Base-by-base conservation (phyloP, 768 basidiomycete species). In the Amanita thiersii region DNA sequence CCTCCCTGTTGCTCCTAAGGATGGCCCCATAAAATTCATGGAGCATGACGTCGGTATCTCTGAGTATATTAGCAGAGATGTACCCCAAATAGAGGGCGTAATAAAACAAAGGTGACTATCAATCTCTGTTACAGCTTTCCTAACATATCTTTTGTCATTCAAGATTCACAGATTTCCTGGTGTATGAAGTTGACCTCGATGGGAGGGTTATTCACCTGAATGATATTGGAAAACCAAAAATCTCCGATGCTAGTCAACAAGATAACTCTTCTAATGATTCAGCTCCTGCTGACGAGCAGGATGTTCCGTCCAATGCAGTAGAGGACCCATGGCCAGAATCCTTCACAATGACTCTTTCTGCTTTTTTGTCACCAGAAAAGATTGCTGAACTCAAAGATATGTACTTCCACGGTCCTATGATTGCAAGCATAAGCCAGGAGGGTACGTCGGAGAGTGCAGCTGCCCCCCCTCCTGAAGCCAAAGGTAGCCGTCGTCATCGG, bases 161-260 rank as follows among this genome's bases (percentile, higher is more conserved):
- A 38, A 96, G 93, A 53, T 98, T 98, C 59, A 94, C 94, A 29
- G 96, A 99, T 61, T 99, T 99, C 57, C 53, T 98, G 52, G 96
- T 99, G 14, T 85, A 74, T 53, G 96, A 99, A 63, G 82, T 99
- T 23, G 81, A 86, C 54, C 72, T 79, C 46, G 81, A 88, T 49
- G 74, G 81, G 32, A 77, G 86, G 48, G 81, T 88, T 5, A 64
- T 96, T 12, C 84, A 87, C 54, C 55, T 99, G 24, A 88, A 87
- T 56, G 76, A 79, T 40, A 72, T 98, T 28, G 73, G 65, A 25
- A 79, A 79, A 55, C 92, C 90, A 2, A 50, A 25, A 25, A 33
- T 46, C 23, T 33, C 50, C 37, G 58, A 49, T 15, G 47, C 48
- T 10, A 42, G 46, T 25, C 50, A 50, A 11, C 50, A 56, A 36